A percentile compares a stretch with the other conserved stretches of the same genome.
phyloP scores from a whole-genome alignment of 208 protist genomes.

The Leptomonas pyrrhocoris region DNA sequence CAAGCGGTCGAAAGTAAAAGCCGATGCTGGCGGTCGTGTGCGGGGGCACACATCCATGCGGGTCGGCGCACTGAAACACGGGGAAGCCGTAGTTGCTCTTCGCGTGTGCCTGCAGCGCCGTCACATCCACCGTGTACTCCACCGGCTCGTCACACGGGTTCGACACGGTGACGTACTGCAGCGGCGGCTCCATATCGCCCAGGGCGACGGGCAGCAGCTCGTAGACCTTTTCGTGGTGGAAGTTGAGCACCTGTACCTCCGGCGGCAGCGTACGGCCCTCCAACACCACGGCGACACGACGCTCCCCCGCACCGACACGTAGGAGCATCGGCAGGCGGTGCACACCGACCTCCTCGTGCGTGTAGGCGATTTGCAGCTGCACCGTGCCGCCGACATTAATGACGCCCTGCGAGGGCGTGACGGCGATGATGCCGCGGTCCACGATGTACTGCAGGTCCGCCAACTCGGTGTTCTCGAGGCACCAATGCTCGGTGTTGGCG shows the following conservation, averaged over 20 bases:
- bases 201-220: slow-evolving; percentile 85
- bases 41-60: slow-evolving; percentile 69
- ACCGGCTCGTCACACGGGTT: slow-evolving; percentile 69
- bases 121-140: slow-evolving; percentile 70
- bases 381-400: slow-evolving; percentile 62
- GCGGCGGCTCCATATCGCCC: slow-evolving; percentile 84
- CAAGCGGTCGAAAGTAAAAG: slow-evolving; percentile 91
- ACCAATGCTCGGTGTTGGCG: slow-evolving; percentile 84
- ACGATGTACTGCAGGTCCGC: slow-evolving; percentile 75
- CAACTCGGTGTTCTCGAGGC: slow-evolving; percentile 75
- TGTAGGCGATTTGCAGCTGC: slow-evolving; percentile 73
- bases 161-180: slow-evolving; percentile 77
- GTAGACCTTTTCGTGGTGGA: slow-evolving; percentile 60
- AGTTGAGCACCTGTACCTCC: slow-evolving; percentile 58
- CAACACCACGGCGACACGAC: slow-evolving; percentile 82
- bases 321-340: slow-evolving; percentile 88
- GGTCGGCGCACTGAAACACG: slow-evolving; percentile 88
- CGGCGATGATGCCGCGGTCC: slow-evolving; percentile 66
- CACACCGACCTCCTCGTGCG: slow-evolving; percentile 54
- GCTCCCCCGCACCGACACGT: slow-evolving; percentile 57
- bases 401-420: slow-evolving; percentile 59
- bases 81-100: slow-evolving; percentile 83
- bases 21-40: slow-evolving; percentile 50
- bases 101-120: slow-evolving; percentile 48
- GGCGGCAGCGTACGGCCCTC: slow-evolving; percentile 77